Evolutionary conservation across 73 alveolate genomes (phyloP), one percentile per base, ranked within the genome.

Genomic region (Paramecium pentaurelia): DNA sequence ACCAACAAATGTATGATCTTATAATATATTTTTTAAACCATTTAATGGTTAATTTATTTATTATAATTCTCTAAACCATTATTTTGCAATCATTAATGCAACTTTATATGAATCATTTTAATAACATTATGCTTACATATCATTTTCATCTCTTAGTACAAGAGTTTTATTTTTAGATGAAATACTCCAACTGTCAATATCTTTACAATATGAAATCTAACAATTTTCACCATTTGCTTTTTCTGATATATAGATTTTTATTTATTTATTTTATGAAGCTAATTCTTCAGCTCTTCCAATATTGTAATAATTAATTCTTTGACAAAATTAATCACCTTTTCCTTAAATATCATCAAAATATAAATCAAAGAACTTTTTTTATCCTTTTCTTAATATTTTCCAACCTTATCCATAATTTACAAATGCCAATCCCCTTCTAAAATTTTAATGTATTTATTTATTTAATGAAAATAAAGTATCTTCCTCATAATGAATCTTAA

Each of bases 151-250:
- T 36, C 64, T 20, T 18, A 37, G 6, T 30, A 73, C 60, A 73
- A 37, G 27, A 36, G 91, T 44, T 32, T 32, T 44, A 27, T 80
- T 80, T 12, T 80, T 80, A 20, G 91, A 80, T 12, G 91, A 34
- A 2, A 80, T 7, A 6, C 47, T 49, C 91, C 91, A 80, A 8
- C 51, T 0, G 3, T 80, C 75, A 1, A 45, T 32, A 20, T 49
- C 71, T 27, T 80, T 45, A 7, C 75, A 49, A 45, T 80, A 80
- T 18, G 91, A 42, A 3, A 80, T 80, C 49, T 80, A 49, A 27
- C 64, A 34, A 25, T 80, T 80, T 49, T 80, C 73, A 0, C 91
- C 91, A 80, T 80, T 80, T 8, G 91, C 91, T 47, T 80, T 80
- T 47, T 80, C 91, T 44, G 71, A 45, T 20, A 80, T 12, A 20